Percentiles rank a stretch among this genome's conserved stretches.
Evolutionary conservation across 2,329 filamentous ascomycete species (phyloP).

Genomic region (Intubia oerlemansii): DNA sequence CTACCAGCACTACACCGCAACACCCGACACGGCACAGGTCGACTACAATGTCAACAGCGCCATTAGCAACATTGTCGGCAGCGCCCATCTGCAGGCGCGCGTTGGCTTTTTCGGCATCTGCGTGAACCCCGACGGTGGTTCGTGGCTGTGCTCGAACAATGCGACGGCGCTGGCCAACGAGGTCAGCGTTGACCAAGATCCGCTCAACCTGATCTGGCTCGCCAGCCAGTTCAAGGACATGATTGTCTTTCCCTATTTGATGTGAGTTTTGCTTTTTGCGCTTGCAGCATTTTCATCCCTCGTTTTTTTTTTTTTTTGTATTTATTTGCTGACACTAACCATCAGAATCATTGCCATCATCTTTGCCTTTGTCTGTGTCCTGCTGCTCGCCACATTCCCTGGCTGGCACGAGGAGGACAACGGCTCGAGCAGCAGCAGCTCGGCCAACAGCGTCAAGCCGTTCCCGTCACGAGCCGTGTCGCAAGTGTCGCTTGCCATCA

Average conservation of each 20-base stretch:
- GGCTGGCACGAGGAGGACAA: conserved; percentile 91
- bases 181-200: conserved; percentile 78
- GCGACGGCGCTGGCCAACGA: conserved; percentile 82
- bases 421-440: conserved; percentile 51
- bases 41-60: conserved; percentile 71
- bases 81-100: conserved; percentile 53
- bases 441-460: conserved; percentile 76
- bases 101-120: conserved; percentile 98
- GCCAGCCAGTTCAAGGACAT: conserved; percentile 95
- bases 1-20: conserved; percentile 70
- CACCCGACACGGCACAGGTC: conserved; percentile 70
- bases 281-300: too few species aligned
- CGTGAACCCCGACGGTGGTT: conserved; percentile 73
- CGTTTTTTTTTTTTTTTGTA: background rate
- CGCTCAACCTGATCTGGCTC: conserved; percentile 91
- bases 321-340: conserved; percentile 2
- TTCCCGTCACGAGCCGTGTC: conserved; percentile 86
- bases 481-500: conserved; percentile 49
- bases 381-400: conserved; percentile 88
- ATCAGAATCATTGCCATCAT: conserved; percentile 86
- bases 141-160: conserved; percentile 93
- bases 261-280: conserved; percentile 56
- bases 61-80: conserved; percentile 73
- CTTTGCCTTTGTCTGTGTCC: conserved; percentile 87
- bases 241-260: conserved; percentile 91